Evolutionary conservation across 148 eudicot genomes (phyloP).

Genomic region (Camellia sinensis): DNA sequence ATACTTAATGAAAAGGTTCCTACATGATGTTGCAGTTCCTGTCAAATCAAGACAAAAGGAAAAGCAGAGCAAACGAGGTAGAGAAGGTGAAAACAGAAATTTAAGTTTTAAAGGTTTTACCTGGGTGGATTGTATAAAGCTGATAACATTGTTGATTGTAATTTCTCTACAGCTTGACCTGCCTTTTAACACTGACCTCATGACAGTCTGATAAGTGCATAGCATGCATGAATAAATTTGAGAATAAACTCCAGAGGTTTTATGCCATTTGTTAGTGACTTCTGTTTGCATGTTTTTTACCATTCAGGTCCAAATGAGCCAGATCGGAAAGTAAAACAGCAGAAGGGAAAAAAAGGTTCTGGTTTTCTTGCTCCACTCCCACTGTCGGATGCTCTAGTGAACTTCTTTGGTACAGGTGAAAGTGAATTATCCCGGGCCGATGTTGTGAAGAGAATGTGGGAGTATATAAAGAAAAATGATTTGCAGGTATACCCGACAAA

Average conservation of each 20-base stretch:
- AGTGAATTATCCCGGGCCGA: constrained; percentile 40
- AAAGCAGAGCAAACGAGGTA: constrained; percentile 32
- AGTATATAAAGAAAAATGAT: constrained; percentile 48
- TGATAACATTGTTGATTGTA: background rate
- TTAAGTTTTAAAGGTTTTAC: background rate
- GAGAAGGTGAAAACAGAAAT: constrained; percentile 27
- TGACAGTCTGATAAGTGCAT: background rate
- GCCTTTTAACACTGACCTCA: background rate
- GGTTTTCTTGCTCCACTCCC: constrained; percentile 49
- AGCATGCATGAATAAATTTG: background rate
- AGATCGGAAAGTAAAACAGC: constrained; percentile 31
- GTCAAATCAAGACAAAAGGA: constrained; percentile 26
- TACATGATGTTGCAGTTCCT: constrained; percentile 13
- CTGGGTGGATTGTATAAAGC: background rate
- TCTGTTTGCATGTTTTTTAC: background rate
- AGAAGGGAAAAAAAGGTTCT: constrained; percentile 27
- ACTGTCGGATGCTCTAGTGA: constrained; percentile 48
- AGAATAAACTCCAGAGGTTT: background rate
- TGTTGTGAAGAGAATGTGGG: constrained; percentile 60
- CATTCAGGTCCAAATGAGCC: constrained; percentile 29
- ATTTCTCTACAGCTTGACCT: background rate
- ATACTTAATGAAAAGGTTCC: background rate
- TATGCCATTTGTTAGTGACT: background rate
- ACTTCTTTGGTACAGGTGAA: constrained; percentile 60
- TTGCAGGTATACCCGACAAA: constrained; percentile 42